These are phyloP conservation scores for Fusarium globosum DNA, from an alignment of 2,329 filamentous ascomycete genomes.

Conservation along the genomic window DNA sequence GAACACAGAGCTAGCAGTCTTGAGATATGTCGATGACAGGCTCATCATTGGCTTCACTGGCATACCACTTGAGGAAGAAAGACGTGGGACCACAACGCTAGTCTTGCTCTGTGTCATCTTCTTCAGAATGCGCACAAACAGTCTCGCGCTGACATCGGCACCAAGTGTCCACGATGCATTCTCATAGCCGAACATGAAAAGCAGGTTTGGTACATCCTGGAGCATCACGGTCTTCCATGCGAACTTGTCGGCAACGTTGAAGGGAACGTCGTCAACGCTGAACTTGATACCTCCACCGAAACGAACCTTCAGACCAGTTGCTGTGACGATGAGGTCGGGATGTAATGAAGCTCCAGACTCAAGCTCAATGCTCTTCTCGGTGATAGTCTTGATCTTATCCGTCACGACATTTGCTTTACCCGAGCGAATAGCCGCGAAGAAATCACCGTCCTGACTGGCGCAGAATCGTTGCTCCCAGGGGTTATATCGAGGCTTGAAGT, in stretches of 20 bases:
- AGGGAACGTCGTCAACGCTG: constrained; percentile 59
- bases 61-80: constrained; percentile 51
- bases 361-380: constrained; percentile 56
- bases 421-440: constrained; percentile 54
- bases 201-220: constrained; percentile 69
- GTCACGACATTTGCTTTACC: constrained; percentile 57
- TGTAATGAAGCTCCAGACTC: constrained; percentile 57
- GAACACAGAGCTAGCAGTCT: constrained; percentile 53
- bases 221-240: constrained; percentile 72
- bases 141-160: constrained; percentile 62
- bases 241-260: constrained; percentile 59
- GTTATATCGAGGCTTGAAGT: constrained; percentile 66
- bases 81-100: constrained; percentile 56
- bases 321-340: constrained; percentile 73
- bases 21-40: constrained; percentile 63
- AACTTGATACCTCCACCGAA: constrained; percentile 65
- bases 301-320: constrained; percentile 69
- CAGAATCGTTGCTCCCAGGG: constrained; percentile 78
- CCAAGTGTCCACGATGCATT: constrained; percentile 72
- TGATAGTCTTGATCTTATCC: constrained; percentile 58
- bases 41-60: constrained; percentile 54
- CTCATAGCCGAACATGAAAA: constrained; percentile 69
- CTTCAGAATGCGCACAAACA: constrained; percentile 62
- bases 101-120: constrained; percentile 59
- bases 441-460: constrained; percentile 60